phyloP scores from a whole-genome alignment of 2,329 filamentous ascomycete genomes.

The Aspergillus proliferans region DNA sequence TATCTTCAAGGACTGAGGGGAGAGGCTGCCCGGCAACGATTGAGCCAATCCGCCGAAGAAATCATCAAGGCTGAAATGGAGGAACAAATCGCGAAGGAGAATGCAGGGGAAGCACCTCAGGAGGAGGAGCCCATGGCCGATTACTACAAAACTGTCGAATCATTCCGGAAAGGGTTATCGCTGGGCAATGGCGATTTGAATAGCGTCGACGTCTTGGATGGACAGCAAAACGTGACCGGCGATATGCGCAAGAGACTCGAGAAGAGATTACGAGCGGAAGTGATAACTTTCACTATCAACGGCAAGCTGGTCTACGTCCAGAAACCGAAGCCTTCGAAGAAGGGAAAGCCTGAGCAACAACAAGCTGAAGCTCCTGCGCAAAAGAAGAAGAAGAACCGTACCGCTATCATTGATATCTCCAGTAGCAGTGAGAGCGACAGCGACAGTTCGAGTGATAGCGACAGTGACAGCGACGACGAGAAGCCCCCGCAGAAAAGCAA shows the following conservation, averaged over 20 bases:
- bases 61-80: conserved; percentile 44
- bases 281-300: conserved; percentile 30
- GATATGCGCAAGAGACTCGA: conserved; percentile 24
- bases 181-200: conserved; percentile 19
- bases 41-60: conserved; percentile 61
- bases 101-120: conserved; percentile 12
- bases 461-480: conserved; percentile 20
- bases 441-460: conserved; percentile 22
- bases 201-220: conserved; percentile 9
- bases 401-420: conserved; percentile 36
- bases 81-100: conserved; percentile 25
- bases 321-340: conserved; percentile 19
- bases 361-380: conserved; percentile 7
- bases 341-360: conserved; percentile 15
- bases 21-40: conserved; percentile 57
- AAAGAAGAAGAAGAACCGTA: conserved; percentile 41
- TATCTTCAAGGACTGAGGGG: conserved; percentile 79
- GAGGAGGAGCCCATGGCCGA: conserved; percentile 8
- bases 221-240: conserved; percentile 16
- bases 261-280: conserved; percentile 33
- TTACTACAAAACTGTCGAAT: conserved; percentile 49
- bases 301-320: conserved; percentile 22
- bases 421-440: conserved; percentile 36
- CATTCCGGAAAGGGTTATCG: conserved; percentile 33
- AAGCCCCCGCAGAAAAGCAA: conserved; percentile 1